phyloP scores from a whole-genome alignment of 2,329 filamentous ascomycete genomes.

The Chrysoporthe austroafricana region DNA sequence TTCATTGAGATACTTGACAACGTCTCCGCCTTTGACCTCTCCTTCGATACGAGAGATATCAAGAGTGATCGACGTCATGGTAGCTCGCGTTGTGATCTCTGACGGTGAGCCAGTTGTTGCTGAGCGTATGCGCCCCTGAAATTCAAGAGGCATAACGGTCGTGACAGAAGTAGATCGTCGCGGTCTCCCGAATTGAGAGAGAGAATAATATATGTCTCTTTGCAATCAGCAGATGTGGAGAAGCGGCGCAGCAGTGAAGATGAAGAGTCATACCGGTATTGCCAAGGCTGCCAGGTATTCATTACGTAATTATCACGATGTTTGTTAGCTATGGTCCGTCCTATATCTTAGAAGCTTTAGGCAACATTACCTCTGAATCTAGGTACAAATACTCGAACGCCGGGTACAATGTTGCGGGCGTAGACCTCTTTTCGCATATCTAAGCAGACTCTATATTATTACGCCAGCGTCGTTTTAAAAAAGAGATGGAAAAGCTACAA shows the following conservation, averaged over 20 bases:
- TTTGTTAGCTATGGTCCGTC: neutral
- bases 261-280: neutral
- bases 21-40: neutral
- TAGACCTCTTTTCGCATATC: too few species aligned
- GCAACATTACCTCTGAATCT: too few species aligned
- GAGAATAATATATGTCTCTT: neutral
- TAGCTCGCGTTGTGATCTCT: neutral
- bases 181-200: neutral
- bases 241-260: neutral
- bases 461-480: too few species aligned
- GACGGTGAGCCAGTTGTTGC: neutral
- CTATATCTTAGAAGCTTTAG: neutral
- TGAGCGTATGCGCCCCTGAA: neutral
- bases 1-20: slow-evolving; percentile 12
- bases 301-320: neutral
- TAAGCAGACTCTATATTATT: too few species aligned
- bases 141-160: neutral
- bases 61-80: neutral
- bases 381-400: too few species aligned
- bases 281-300: neutral
- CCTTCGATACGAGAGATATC: slow-evolving; percentile 5
- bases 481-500: too few species aligned
- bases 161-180: neutral
- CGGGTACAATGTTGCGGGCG: too few species aligned
- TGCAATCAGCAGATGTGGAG: neutral